Evolutionary conservation across 2,329 filamentous ascomycete genomes (phyloP), one percentile per base, ranked within the genome.

Genomic region (Alternaria angustiovoidea): DNA sequence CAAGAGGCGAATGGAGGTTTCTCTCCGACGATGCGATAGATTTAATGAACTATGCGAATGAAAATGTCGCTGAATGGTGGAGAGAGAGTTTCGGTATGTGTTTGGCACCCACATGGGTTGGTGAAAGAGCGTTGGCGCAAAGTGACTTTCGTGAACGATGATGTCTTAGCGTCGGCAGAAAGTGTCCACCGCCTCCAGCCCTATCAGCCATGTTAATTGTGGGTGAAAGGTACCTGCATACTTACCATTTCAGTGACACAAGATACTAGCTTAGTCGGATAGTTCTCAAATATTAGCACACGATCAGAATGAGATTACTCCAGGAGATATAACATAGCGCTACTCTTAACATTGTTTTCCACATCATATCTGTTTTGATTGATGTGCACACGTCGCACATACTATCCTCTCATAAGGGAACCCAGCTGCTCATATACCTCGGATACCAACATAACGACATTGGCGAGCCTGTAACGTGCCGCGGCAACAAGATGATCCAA

Each of bases 111-210:
- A 56, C 30, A 44, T 28, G 26, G 48, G 43, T n/a, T 44, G 18
- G 56, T 57, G 53, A 11, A 41, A 14, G 38, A 55, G 41, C 6
- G 39, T 49, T 61, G 65, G 61, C 63, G 65, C 65, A 64, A 60
- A 61, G 53, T 48, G 56, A 61, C 48, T 55, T 57, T 52, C 55
- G 24, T 32, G 46, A 41, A 53, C 52, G 46, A 43, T 36, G 46
- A 54, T 64, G 66, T 65, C 64, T 56, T 72, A 66, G 68, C 51
- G 36, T 18, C 12, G 63, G 57, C 61, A 65, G 65, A 72, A 67
- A 47, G 34, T 44, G 36, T 55, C 69, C 67, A 73, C 72, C 72
- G 72, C 73, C 69, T 71, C 73, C 70, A 74, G 74, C 73, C 72
- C 62, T 74, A 71, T 60, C 51, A 48, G 26, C 26, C 38, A 47